These are phyloP conservation scores for Platanthera zijinensis DNA, from an alignment of 106 monocot genomes.

Conservation along the genomic window DNA sequence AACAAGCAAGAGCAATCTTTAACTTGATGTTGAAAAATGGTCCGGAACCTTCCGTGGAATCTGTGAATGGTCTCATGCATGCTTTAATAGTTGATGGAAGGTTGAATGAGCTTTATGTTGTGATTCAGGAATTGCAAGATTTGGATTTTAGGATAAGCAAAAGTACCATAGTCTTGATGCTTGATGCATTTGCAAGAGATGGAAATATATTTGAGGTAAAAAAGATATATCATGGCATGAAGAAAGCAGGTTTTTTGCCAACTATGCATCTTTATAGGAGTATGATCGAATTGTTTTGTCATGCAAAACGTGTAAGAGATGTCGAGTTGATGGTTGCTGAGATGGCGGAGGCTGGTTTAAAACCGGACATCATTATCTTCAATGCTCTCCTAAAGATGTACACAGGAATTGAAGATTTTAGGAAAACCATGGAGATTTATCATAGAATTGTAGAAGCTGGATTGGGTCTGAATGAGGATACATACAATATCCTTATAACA, in stretches of 20 bases:
- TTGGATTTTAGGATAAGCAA: conserved; percentile 94
- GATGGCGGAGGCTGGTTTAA: conserved; percentile 80
- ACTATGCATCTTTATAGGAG: conserved; percentile 81
- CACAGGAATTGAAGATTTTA: conserved; percentile 55
- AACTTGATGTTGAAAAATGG: conserved; percentile 88
- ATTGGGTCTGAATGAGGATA: conserved; percentile 61
- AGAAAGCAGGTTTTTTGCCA: conserved; percentile 86
- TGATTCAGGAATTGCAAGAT: conserved; percentile 92
- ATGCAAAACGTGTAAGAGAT: conserved; percentile 75
- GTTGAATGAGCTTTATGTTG: conserved; percentile 75
- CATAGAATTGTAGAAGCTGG: conserved; percentile 42
- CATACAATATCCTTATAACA: conserved; percentile 65
- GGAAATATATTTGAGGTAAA: conserved; percentile 95
- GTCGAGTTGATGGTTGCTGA: conserved; percentile 76
- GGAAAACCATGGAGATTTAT: conserved; percentile 59
- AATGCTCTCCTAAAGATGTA: conserved; percentile 90
- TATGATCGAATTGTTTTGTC: conserved; percentile 73
- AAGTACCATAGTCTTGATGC: conserved; percentile 82
- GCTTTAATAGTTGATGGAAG: conserved; percentile 87
- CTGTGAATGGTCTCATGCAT: conserved; percentile 77
- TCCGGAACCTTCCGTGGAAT: conserved; percentile 66
- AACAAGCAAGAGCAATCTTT: conserved; percentile 84
- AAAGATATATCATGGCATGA: conserved; percentile 97
- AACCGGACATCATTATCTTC: conserved; percentile 63
- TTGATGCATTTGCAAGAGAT: conserved; percentile 76